Base-by-base conservation (phyloP, 1,139 yeast genomes). In the Lipomyces yarrowii region DNA sequence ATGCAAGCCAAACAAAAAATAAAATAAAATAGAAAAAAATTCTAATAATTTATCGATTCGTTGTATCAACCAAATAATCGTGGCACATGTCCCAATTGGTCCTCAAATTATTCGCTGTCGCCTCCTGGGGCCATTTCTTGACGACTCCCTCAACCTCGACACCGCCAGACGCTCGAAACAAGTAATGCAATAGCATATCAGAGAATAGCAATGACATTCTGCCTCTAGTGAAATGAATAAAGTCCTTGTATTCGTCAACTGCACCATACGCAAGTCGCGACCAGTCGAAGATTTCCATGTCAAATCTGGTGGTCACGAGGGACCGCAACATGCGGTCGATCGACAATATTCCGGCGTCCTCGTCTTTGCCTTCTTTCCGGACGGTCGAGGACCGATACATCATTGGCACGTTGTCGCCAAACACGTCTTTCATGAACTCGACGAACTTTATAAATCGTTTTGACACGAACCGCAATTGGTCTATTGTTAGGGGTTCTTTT, bases 11-110 rank as follows among this genome's bases (percentile, higher is more conserved):
- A n/a, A n/a, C n/a, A n/a, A n/a, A n/a, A n/a, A n/a, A n/a, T n/a
- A n/a, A n/a, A n/a, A n/a, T n/a, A n/a, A n/a, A n/a, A n/a, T n/a
- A n/a, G n/a, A 42, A 42, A 26, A 26, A 26, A 26, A 4, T 42
- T 18, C 13, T 91, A 82, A 78, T 37, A 18, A 60, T 26, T 37
- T 30, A 60, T 26, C 62, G 39, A 46, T 60, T 60, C 13, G 26
- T 15, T 18, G 63, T 55, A 18, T 35, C 42, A n/a, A 52, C 56
- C 30, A 52, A 39, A 11, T 42, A n/a, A n/a, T 26, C 30, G 35
- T 62, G 65, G 23, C 63, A 63, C 37, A 35, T 13, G 3, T 21
- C 48, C 62, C 62, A 62, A 7, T 42, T 42, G 10, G 21, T n/a
- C 56, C 32, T 13, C 46, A 18, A 32, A 33, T n/a, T 21, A n/a